Conservation (phyloP, 768 basidiomycete genomes). For the Lactarius hengduanensis region DNA sequence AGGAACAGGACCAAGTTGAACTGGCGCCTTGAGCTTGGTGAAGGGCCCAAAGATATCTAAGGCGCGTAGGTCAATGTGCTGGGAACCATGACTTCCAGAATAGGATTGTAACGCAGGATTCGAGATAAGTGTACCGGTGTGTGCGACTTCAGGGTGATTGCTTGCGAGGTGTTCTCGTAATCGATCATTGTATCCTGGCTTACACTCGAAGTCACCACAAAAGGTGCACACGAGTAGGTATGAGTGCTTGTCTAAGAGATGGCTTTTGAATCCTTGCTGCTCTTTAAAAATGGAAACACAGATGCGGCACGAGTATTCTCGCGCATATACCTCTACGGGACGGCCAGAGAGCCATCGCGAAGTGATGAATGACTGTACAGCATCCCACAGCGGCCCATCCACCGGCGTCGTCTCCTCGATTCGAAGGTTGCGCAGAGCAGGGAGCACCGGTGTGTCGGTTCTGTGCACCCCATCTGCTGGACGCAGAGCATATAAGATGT, state of each 20-base stretch:
- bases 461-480: neutral
- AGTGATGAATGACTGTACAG: neutral
- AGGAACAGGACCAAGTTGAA: no score
- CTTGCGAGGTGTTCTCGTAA: neutral
- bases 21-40: no score
- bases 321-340: neutral
- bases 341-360: neutral
- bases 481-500: neutral
- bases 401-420: fast-evolving
- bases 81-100: no score
- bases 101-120: no score
- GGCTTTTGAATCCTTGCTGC: neutral
- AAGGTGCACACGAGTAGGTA: neutral
- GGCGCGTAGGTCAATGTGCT: no score
- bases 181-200: neutral
- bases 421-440: neutral
- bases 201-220: neutral
- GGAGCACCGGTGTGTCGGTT: neutral
- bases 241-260: neutral
- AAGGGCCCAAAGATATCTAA: no score
- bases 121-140: no score
- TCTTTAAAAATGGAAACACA: neutral
- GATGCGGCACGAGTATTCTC: neutral
- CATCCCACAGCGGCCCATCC: neutral
- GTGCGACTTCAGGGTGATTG: neutral